Base-by-base conservation (phyloP, 2,329 filamentous ascomycete species). In the Sporothrix variecibatus region DNA sequence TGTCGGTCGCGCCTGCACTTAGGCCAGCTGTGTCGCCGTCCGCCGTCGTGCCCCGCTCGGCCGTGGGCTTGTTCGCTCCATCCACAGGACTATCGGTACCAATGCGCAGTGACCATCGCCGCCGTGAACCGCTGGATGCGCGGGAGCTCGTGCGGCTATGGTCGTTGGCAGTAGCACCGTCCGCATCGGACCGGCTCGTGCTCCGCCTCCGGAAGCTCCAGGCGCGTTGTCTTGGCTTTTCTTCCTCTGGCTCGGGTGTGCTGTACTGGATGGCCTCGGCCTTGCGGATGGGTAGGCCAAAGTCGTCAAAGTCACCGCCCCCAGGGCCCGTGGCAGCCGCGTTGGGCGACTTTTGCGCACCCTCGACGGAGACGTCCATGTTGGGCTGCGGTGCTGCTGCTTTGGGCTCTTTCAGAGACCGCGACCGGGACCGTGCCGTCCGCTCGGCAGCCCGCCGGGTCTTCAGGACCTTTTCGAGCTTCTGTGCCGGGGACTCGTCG, bases 201-300 rank as follows among this genome's bases (percentile, higher is more conserved):
- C 71, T 76, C 17, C 75, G 68, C 65, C 67, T 67, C 23, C 73
- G 51, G 23, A 76, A 49, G 46, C 67, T 77, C 73, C 67, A 73
- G 49, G 73, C 71, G 64, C 72, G 60, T 65, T 72, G 38, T 26
- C 64, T 56, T 26, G 76, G 40, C 26, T 72, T 62, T 1, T 60
- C 40, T 3, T 76, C 70, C 26, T 75, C 73, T 5, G 40, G 53
- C 20, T 73, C 73, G 5, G 75, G 46, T 1, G 74, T 20, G 46
- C 38, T 72, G 80, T 82, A 78, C 81, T 82, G 77, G 81, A 86
- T 76, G 4, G 31, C 71, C 9, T 64, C 72, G 1, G 75, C 60
- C 78, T 85, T 88, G 80, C 85, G 86, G 76, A 92, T 87, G 23
- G 91, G 91, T 76, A 94, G 83, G 70, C 92, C 92, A 80, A 93